These are phyloP conservation scores for Coleophoma eucalyptorum DNA, from an alignment of 2,329 filamentous ascomycete genomes.

Conservation along the genomic window DNA sequence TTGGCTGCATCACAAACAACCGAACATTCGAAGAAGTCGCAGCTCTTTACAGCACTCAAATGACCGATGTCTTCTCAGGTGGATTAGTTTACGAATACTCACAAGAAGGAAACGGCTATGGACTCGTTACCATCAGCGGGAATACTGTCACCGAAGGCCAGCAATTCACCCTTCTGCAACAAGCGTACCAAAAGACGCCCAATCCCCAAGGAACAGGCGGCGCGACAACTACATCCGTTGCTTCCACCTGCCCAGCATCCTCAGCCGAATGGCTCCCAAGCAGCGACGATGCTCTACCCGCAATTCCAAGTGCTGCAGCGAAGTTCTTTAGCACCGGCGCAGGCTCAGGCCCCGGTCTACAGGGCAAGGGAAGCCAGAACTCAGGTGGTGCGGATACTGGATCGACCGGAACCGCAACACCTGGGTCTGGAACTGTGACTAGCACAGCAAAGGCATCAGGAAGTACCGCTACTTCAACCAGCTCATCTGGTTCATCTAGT, in stretches of 20 bases:
- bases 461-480: not conserved
- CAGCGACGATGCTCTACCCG: constrained; percentile 37
- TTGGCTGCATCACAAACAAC: constrained; percentile 79
- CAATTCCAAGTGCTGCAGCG: constrained; percentile 35
- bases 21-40: constrained; percentile 78
- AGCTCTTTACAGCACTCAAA: constrained; percentile 75
- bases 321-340: constrained; percentile 44
- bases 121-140: constrained; percentile 33
- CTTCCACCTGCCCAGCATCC: constrained; percentile 40
- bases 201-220: constrained; percentile 48
- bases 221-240: constrained; percentile 32
- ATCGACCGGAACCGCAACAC: constrained; percentile 21
- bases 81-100: constrained; percentile 96
- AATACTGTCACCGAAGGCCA: constrained; percentile 34
- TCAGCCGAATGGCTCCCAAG: constrained; percentile 44
- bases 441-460: not conserved
- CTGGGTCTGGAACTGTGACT: constrained; percentile 20
- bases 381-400: constrained; percentile 13
- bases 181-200: constrained; percentile 35
- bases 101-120: constrained; percentile 73
- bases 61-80: constrained; percentile 90
- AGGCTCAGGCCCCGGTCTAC: constrained; percentile 38
- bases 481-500: not conserved
- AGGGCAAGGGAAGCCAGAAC: constrained; percentile 24
- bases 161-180: constrained; percentile 45